Evolutionary conservation across 2,329 filamentous ascomycete species (phyloP).

Genomic region (Fusarium sp.): DNA sequence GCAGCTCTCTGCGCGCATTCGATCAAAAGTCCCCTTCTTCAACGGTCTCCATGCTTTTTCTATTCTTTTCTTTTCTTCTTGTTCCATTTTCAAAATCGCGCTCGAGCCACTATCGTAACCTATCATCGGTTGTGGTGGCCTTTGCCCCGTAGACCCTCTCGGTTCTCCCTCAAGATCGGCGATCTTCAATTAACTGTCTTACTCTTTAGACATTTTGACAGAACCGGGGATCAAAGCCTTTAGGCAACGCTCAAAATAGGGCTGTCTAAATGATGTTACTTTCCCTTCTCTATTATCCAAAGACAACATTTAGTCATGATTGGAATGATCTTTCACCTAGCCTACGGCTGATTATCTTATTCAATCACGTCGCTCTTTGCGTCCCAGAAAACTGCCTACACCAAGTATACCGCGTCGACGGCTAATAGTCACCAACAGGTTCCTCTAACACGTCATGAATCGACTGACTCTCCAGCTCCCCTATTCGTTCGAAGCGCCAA

Average conservation of each 20-base stretch:
- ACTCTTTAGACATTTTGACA: constrained; percentile 14
- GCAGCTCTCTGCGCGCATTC: neutral
- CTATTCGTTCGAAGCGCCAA: constrained; percentile 40
- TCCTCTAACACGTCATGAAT: constrained; percentile 24
- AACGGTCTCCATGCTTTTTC: neutral
- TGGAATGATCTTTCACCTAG: neutral
- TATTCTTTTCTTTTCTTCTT: constrained; percentile 18
- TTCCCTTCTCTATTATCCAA: constrained; percentile 15
- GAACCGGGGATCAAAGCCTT: constrained; percentile 14
- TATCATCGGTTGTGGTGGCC: constrained; percentile 14
- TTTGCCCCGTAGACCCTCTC: constrained; percentile 27
- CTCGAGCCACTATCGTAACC: constrained; percentile 35
- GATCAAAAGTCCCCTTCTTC: neutral
- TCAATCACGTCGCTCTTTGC: neutral
- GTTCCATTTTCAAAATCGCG: constrained; percentile 14
- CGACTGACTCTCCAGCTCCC: constrained; percentile 33
- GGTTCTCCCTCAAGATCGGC: constrained; percentile 42
- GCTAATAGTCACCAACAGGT: constrained; percentile 14
- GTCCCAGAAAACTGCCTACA: neutral
- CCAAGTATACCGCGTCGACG: constrained; percentile 1
- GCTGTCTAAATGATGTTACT: constrained; percentile 8
- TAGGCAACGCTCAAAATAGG: constrained; percentile 14
- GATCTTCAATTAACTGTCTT: constrained; percentile 34
- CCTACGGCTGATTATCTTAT: neutral
- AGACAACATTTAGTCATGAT: neutral